Percentiles rank a stretch among this genome's conserved stretches.
phyloP scores from a whole-genome alignment of 2,329 filamentous ascomycete genomes.

The Hymenoscyphus fructigenus region DNA sequence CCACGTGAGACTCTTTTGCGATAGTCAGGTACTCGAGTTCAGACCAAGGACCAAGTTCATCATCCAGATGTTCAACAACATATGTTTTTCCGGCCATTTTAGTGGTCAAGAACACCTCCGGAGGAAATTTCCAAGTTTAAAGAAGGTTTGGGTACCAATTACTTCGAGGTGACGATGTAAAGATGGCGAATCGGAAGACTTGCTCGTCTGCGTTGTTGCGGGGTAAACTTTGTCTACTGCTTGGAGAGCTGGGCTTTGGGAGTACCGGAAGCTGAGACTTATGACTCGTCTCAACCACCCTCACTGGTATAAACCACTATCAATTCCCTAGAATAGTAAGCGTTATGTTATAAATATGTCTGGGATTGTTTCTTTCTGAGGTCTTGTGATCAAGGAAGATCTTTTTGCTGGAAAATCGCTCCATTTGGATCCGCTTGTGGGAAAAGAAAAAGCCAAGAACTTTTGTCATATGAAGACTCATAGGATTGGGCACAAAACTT shows the following conservation, averaged over 20 bases:
- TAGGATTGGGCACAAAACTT: background rate
- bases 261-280: constrained; percentile 9
- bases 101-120: constrained; percentile 4
- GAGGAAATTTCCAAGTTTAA: constrained; percentile 2
- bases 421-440: background rate
- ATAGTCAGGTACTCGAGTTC: constrained; percentile 89
- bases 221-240: constrained; percentile 22
- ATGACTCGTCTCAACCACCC: constrained; percentile 23
- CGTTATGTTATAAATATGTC: background rate
- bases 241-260: constrained; percentile 5
- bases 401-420: constrained; percentile 4
- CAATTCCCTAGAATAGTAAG: background rate
- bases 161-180: background rate
- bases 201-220: constrained; percentile 20
- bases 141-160: constrained; percentile 6
- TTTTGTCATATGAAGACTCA: constrained; percentile 2
- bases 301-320: background rate
- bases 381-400: constrained; percentile 17
- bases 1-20: constrained; percentile 71
- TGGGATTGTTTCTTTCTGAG: background rate
- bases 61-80: constrained; percentile 95
- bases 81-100: constrained; percentile 66
- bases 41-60: constrained; percentile 92
- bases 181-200: constrained; percentile 26
- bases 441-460: constrained; percentile 6